phyloP scores from a whole-genome alignment of 2,329 filamentous ascomycete species.

The Fusarium longipes region DNA sequence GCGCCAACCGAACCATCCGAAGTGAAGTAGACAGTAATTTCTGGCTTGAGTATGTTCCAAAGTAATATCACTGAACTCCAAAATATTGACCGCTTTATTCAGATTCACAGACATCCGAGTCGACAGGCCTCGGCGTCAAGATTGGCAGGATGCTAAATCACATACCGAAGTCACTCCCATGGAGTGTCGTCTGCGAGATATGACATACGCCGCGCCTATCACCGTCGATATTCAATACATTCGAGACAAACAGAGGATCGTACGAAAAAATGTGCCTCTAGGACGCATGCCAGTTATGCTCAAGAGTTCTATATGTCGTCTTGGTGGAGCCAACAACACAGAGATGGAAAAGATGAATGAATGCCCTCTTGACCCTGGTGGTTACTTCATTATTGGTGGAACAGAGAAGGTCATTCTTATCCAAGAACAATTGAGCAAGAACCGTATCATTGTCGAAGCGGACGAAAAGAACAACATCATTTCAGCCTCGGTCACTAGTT shows the following conservation, averaged over 20 bases:
- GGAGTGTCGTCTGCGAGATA: conserved; percentile 94
- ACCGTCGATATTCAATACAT: conserved; percentile 92
- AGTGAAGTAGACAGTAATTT: conserved; percentile 95
- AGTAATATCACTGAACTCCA: background rate
- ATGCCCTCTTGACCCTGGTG: conserved; percentile 94
- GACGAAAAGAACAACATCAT: conserved; percentile 93
- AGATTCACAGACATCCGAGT: conserved; percentile 89
- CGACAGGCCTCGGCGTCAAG: conserved; percentile 80
- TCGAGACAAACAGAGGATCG: conserved; percentile 79
- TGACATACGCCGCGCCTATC: conserved; percentile 97
- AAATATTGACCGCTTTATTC: conserved; percentile 37
- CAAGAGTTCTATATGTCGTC: conserved; percentile 90
- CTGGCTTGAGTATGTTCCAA: conserved; percentile 75
- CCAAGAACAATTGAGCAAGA: conserved; percentile 99
- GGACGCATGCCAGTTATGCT: conserved; percentile 97
- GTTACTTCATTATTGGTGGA: conserved; percentile 97
- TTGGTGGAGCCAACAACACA: conserved; percentile 83
- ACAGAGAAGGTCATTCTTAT: conserved; percentile 99
- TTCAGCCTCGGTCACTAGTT: conserved; percentile 95
- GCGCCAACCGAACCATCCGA: conserved; percentile 86
- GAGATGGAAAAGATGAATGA: conserved; percentile 95
- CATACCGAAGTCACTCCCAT: conserved; percentile 87
- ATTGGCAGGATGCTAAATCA: conserved; percentile 77
- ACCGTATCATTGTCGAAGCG: conserved; percentile 95
- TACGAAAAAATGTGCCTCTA: conserved; percentile 81